These are phyloP conservation scores for Aspergillus sp. DNA, from an alignment of 2,329 filamentous ascomycete genomes.

Conservation along the genomic window DNA sequence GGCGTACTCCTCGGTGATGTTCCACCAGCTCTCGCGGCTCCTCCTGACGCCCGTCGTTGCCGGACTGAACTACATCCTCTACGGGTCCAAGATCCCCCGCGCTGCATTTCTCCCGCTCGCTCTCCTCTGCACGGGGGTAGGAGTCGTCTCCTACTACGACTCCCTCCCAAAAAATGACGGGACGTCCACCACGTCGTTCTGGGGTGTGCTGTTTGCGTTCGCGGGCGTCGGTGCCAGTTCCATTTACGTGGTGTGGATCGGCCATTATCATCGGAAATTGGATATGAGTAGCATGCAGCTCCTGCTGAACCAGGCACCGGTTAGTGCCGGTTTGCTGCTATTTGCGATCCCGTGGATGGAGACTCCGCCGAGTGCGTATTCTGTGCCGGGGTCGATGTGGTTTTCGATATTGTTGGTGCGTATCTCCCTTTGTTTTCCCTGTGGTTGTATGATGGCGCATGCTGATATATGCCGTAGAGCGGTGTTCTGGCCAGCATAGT, in stretches of 20 bases:
- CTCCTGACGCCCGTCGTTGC: conserved; percentile 19
- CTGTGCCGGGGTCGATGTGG: conserved; percentile 18
- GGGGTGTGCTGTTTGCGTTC: conserved; percentile 17
- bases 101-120: conserved; percentile 13
- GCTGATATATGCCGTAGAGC: conserved; percentile 12
- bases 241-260: conserved; percentile 20
- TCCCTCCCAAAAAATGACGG: conserved; percentile 10
- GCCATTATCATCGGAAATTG: conserved; percentile 16
- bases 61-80: conserved; percentile 17
- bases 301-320: conserved; percentile 19
- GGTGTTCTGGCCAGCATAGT: conserved; percentile 20
- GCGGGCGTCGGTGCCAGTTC: conserved; percentile 19
- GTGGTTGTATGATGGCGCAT: no score
- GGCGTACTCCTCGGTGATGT: conserved; percentile 21
- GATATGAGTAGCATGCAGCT: conserved; percentile 23
- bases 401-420: conserved; percentile 14
- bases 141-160: conserved; percentile 20
- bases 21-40: conserved; percentile 20
- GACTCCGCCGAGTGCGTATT: conserved; percentile 8
- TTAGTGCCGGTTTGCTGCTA: conserved; percentile 16
- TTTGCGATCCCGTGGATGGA: conserved; percentile 17
- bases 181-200: conserved; percentile 12
- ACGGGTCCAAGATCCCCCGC: conserved; percentile 15
- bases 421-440: no score
- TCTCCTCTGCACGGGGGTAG: conserved; percentile 18